A percentile compares a stretch with the other conserved stretches of the same genome.
Evolutionary conservation across 805 yeast species (phyloP).

Genomic region (Myxozyma lipomycoides): DNA sequence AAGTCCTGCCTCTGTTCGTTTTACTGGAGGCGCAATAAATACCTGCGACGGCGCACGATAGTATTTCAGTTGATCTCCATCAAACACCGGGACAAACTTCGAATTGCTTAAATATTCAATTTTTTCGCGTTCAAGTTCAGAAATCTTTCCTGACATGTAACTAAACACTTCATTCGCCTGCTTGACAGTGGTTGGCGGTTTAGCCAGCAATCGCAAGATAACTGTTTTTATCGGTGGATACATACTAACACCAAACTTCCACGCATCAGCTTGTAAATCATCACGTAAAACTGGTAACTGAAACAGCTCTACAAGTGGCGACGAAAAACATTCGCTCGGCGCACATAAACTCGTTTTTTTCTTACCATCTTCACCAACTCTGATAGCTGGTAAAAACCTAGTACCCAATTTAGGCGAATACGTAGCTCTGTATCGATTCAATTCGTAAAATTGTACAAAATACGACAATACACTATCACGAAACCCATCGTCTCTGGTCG

Average conservation of each 20-base stretch:
- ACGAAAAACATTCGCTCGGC: constrained; percentile 22
- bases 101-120: constrained; percentile 19
- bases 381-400: constrained; percentile 26
- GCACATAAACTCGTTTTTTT: constrained; percentile 10
- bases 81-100: constrained; percentile 34
- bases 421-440: constrained; percentile 27
- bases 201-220: constrained; percentile 21
- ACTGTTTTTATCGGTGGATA: constrained; percentile 32
- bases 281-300: constrained; percentile 34
- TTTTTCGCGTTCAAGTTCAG: constrained; percentile 29
- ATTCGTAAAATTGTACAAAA: constrained; percentile 31
- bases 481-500: constrained; percentile 5
- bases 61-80: neutral
- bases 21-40: constrained; percentile 17
- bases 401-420: constrained; percentile 5
- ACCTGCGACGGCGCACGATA: constrained; percentile 31
- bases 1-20: neutral
- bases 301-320: constrained; percentile 30
- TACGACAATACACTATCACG: constrained; percentile 33
- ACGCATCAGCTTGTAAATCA: constrained; percentile 30
- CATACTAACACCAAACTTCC: constrained; percentile 35
- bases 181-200: constrained; percentile 30
- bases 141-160: constrained; percentile 32
- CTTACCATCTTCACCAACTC: constrained; percentile 21
- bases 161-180: constrained; percentile 32